A percentile compares a stretch with the other conserved stretches of the same genome.
Conservation (phyloP, 129 eudicot species). For the Pulicaria dysenterica region DNA sequence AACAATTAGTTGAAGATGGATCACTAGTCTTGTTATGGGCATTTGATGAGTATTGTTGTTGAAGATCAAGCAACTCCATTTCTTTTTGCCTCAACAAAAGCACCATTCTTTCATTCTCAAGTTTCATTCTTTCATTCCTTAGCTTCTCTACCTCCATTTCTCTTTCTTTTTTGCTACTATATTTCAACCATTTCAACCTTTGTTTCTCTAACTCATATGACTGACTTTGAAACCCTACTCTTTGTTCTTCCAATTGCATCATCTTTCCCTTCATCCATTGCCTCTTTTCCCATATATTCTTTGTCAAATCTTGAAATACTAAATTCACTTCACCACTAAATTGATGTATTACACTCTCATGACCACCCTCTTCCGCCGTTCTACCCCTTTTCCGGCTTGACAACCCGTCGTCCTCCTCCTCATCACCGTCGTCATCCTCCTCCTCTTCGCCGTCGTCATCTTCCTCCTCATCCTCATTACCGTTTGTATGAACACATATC, state of each 20-base stretch:
- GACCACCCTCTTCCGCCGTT: constrained; percentile 19
- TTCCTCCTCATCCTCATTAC: constrained; percentile 33
- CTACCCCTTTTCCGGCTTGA: constrained; percentile 31
- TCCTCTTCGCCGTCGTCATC: constrained; percentile 37
- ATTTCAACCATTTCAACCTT: constrained; percentile 72
- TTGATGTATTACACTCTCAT: constrained; percentile 36
- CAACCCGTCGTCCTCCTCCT: constrained; percentile 40
- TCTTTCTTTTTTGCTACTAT: constrained; percentile 69
- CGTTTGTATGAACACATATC: constrained; percentile 54
- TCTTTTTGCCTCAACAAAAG: constrained; percentile 67
- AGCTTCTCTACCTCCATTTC: constrained; percentile 80
- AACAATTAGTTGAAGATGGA: constrained; percentile 49
- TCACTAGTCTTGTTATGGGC: constrained; percentile 35
- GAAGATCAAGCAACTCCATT: constrained; percentile 54
- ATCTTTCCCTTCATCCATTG: constrained; percentile 64
- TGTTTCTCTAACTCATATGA: constrained; percentile 68
- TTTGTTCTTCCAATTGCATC: constrained; percentile 63
- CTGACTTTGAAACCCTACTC: constrained; percentile 47
- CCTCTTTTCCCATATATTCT: constrained; percentile 62
- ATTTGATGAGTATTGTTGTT: constrained; percentile 37
- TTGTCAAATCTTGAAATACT: constrained; percentile 47
- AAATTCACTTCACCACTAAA: constrained; percentile 43
- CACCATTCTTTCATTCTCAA: constrained; percentile 84
- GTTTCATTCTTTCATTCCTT: constrained; percentile 57
- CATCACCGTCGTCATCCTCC: constrained; percentile 29